Evolutionary conservation across 192 early-diverging fungal genomes (phyloP).

Genomic region (Coemansia sp.): DNA sequence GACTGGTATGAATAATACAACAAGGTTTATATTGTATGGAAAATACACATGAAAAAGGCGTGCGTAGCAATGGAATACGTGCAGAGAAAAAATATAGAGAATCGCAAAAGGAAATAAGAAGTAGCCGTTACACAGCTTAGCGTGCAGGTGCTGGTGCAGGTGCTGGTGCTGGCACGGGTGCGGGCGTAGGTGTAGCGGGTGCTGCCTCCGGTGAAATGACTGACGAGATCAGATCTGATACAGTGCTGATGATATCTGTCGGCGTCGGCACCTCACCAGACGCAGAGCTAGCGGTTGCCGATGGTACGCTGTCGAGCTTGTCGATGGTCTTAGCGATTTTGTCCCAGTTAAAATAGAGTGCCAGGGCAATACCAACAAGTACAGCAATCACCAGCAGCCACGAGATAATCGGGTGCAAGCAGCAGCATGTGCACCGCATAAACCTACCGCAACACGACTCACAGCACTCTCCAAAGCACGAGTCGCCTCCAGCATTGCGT

Average conservation of each 20-base stretch:
- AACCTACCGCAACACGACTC: constrained; percentile 41
- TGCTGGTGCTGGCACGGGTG: neutral
- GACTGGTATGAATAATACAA: no score
- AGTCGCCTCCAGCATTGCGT: constrained; percentile 46
- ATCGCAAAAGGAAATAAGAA: no score
- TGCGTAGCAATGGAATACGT: no score
- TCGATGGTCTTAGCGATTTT: constrained; percentile 26
- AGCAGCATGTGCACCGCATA: constrained; percentile 42
- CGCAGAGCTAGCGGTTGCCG: neutral
- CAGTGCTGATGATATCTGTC: neutral
- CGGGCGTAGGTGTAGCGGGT: no score
- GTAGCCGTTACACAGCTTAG: no score
- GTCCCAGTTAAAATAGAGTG: constrained; percentile 51
- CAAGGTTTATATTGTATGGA: no score
- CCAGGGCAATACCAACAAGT: constrained; percentile 38
- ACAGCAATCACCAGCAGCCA: constrained; percentile 24
- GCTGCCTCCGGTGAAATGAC: no score
- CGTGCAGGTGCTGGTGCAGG: no score
- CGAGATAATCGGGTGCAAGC: constrained; percentile 33
- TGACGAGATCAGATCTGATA: neutral
- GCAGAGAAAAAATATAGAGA: no score
- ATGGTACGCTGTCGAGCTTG: constrained; percentile 1
- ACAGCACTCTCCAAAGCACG: constrained; percentile 50
- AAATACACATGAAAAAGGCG: no score
- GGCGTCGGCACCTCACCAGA: neutral